These are phyloP conservation scores for Taphrina sp. DNA, from an alignment of 1,139 yeast genomes.

Conservation along the genomic window DNA sequence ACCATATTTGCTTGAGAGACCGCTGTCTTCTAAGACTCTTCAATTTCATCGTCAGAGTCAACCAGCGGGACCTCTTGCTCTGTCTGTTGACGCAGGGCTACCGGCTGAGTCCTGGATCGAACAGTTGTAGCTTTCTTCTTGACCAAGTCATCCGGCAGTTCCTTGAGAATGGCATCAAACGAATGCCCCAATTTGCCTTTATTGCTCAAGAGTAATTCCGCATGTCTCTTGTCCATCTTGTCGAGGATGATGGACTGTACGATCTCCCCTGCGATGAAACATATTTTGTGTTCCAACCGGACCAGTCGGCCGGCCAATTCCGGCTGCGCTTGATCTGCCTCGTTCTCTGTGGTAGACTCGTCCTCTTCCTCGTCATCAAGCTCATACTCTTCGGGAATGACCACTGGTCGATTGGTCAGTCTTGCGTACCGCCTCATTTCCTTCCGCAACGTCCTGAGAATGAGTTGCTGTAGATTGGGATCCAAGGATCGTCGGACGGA, in stretches of 20 bases:
- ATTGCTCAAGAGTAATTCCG: constrained; percentile 18
- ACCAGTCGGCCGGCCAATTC: neutral
- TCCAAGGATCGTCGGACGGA: constrained; percentile 6
- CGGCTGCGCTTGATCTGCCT: neutral
- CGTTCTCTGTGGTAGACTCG: constrained; percentile 26
- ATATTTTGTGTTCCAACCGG: constrained; percentile 33
- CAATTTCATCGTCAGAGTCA: constrained; percentile 12
- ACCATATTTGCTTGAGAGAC: too few relatives aligned
- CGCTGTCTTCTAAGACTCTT: too few relatives aligned
- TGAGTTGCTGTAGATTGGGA: constrained; percentile 3
- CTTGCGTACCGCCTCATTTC: constrained; percentile 28
- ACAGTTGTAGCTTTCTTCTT: neutral
- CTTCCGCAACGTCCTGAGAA: constrained; percentile 2
- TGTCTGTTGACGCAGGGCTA: too few relatives aligned
- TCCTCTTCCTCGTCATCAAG: constrained; percentile 23
- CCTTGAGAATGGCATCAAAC: constrained; percentile 29
- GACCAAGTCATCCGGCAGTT: constrained; percentile 55
- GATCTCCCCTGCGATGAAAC: constrained; percentile 37
- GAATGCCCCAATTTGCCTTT: constrained; percentile 32
- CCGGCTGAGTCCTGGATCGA: too few relatives aligned
- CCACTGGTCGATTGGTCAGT: constrained; percentile 4
- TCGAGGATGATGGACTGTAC: constrained; percentile 36
- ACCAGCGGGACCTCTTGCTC: constrained; percentile 4
- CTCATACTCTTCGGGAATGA: neutral
- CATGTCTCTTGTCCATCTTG: constrained; percentile 28